Conservation (phyloP, 2,329 filamentous ascomycete species). For the Fusarium fujikuroi region DNA sequence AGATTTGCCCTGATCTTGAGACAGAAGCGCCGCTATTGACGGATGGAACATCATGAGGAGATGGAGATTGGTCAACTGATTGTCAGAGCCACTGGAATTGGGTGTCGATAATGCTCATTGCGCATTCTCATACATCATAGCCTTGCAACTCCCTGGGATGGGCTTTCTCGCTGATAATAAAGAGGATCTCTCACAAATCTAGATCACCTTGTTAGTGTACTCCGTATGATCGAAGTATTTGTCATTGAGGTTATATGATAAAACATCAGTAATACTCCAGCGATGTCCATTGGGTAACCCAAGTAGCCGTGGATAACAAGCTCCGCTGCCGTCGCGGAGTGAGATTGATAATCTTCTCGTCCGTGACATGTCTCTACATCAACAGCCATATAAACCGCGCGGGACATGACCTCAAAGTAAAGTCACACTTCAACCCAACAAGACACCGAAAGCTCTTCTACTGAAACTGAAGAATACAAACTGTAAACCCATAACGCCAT, state of each 20-base stretch:
- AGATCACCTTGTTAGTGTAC: not conserved
- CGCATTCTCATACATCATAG: no score
- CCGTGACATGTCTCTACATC: not conserved
- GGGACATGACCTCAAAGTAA: no score
- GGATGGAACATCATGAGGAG: no score
- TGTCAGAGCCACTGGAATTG: no score
- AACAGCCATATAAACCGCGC: not conserved
- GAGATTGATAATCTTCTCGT: rapidly evolving
- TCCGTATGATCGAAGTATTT: not conserved
- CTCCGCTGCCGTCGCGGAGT: rapidly evolving
- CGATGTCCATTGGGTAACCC: no score
- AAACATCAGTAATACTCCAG: rapidly evolving
- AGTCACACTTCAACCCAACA: not conserved
- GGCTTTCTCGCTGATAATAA: no score
- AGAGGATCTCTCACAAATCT: no score
- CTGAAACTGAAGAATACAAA: rapidly evolving
- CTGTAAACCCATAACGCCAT: rapidly evolving
- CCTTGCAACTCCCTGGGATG: no score
- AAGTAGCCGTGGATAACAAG: not conserved
- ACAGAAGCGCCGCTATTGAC: no score
- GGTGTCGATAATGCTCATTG: no score
- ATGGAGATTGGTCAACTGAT: no score
- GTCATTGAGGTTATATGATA: not conserved
- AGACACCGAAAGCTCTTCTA: rapidly evolving
- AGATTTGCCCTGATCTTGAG: not conserved